Evolutionary conservation across 306 rosid species (phyloP).

Genomic region (Acacia confusa): DNA sequence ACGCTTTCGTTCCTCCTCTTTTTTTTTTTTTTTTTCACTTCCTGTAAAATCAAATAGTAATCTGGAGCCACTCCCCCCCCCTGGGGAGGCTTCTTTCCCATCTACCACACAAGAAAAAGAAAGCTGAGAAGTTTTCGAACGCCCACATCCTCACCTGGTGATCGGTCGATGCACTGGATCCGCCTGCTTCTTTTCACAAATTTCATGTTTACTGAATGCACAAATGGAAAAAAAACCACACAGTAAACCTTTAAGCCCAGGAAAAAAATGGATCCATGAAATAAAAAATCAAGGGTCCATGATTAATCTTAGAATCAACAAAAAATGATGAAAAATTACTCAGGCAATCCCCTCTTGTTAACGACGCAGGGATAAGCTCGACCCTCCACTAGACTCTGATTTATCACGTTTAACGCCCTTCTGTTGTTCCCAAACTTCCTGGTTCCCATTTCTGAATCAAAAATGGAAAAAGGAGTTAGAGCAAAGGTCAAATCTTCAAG

Average conservation of each 20-base stretch:
- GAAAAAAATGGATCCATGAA: not conserved
- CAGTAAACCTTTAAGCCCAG: not conserved
- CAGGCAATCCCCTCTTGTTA: slow-evolving; percentile 73
- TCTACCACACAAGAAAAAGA: not conserved
- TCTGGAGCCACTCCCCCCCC: no score
- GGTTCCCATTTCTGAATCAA: slow-evolving; percentile 34
- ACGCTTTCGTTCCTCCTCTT: not conserved
- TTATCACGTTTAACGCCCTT: slow-evolving; percentile 68
- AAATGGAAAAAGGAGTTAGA: not conserved
- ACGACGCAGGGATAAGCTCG: slow-evolving; percentile 77
- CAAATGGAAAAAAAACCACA: slow-evolving; percentile 10
- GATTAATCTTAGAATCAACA: not conserved
- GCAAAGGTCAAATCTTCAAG: slow-evolving; percentile 8
- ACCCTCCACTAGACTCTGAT: slow-evolving; percentile 57
- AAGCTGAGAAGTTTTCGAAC: not conserved
- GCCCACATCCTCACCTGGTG: slow-evolving; percentile 59
- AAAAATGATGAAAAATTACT: slow-evolving; percentile 46
- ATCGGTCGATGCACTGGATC: slow-evolving; percentile 90
- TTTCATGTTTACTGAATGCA: slow-evolving; percentile 53
- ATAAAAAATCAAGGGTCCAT: not conserved
- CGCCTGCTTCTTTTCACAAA: slow-evolving; percentile 81
- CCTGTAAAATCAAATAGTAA: not conserved
- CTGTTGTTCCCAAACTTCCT: slow-evolving; percentile 66
- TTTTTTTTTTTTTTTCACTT: not conserved
- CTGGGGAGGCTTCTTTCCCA: no score